phyloP scores from a whole-genome alignment of 1,284 basidiomycete species.

The Neotropicomus parvogracilis region DNA sequence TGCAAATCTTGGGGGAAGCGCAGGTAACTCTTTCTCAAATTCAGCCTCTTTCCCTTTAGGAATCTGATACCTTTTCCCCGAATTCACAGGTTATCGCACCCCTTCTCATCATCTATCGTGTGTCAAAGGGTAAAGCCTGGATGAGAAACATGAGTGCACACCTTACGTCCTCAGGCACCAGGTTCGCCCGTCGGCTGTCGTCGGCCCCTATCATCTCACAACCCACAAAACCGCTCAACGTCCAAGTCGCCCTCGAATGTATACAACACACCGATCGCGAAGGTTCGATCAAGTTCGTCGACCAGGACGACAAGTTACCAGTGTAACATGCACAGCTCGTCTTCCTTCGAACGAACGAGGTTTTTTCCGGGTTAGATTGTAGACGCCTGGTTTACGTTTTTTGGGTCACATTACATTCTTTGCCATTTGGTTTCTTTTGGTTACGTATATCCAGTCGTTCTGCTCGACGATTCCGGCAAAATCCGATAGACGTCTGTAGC shows the following conservation, averaged over 20 bases:
- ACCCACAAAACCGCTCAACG: conserved; percentile 7
- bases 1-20: conserved; percentile 31
- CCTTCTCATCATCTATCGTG: conserved; percentile 33
- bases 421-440: no score
- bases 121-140: conserved; percentile 34
- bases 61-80: background rate
- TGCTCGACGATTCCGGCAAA: no score
- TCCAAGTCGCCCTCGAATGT: conserved; percentile 21
- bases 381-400: no score
- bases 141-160: conserved; percentile 12
- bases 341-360: no score
- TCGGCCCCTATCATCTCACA: background rate
- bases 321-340: no score
- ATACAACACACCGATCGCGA: conserved; percentile 1
- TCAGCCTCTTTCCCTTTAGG: background rate
- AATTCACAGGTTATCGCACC: conserved; percentile 27
- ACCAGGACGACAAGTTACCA: background rate
- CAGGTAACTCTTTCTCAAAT: conserved; percentile 19
- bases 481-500: no score
- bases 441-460: no score
- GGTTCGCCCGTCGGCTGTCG: conserved; percentile 9
- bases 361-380: no score
- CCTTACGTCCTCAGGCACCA: background rate
- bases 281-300: background rate
- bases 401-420: no score